These are phyloP conservation scores for Colletotrichum sansevieriae DNA, from an alignment of 2,329 filamentous ascomycete species.

Conservation along the genomic window DNA sequence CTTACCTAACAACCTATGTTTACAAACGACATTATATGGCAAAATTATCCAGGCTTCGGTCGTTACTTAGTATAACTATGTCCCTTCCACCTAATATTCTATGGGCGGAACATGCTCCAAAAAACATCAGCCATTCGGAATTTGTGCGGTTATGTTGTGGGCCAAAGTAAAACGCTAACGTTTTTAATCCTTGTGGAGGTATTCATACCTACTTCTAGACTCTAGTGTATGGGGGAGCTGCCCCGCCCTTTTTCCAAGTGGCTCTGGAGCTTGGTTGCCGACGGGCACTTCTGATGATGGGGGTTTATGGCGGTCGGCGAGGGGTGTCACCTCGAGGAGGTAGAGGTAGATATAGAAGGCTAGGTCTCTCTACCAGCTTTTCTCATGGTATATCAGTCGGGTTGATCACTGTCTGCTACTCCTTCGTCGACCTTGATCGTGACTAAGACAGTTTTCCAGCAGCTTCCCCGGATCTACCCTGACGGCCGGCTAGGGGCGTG, in stretches of 20 bases:
- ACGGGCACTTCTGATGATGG: slow-evolving; percentile 1
- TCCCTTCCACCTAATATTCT: too few species aligned
- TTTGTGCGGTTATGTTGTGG: too few species aligned
- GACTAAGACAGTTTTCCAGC: background rate
- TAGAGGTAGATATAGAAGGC: background rate
- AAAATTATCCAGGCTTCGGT: too few species aligned
- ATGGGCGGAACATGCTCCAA: too few species aligned
- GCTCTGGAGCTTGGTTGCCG: background rate
- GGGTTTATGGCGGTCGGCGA: slow-evolving; percentile 16
- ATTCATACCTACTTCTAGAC: background rate
- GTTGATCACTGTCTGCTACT: background rate
- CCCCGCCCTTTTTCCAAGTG: slow-evolving; percentile 20
- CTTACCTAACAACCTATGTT: too few species aligned
- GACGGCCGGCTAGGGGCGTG: slow-evolving; percentile 18
- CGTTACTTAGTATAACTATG: too few species aligned
- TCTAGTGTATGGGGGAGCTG: slow-evolving; percentile 24
- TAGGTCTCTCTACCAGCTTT: background rate
- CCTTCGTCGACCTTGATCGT: background rate
- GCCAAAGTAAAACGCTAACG: too few species aligned
- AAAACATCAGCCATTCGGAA: too few species aligned
- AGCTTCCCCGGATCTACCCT: slow-evolving; percentile 39
- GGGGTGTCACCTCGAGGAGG: background rate
- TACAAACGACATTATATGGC: too few species aligned
- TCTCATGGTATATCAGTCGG: background rate
- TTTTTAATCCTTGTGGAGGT: too few species aligned